phyloP scores from a whole-genome alignment of 441 rosid species.

The Populus hybrid region DNA sequence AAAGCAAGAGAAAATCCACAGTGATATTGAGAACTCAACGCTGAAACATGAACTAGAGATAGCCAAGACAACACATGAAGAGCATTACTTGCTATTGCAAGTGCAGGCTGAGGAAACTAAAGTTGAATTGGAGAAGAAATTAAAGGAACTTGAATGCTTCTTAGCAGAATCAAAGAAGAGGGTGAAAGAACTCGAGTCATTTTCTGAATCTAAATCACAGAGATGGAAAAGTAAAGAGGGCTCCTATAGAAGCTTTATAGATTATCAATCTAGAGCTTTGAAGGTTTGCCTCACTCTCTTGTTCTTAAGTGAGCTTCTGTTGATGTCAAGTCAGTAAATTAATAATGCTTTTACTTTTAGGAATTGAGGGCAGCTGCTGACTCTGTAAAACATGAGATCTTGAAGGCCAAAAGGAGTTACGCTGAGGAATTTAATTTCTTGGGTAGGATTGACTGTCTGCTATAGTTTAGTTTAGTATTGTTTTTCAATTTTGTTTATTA shows the following conservation, averaged over 20 bases:
- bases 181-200: slow-evolving; percentile 62
- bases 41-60: slow-evolving; percentile 65
- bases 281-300: slow-evolving; percentile 40
- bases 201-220: slow-evolving; percentile 42
- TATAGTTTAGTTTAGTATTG: background rate
- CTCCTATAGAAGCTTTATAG: slow-evolving; percentile 37
- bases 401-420: slow-evolving; percentile 27
- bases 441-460: slow-evolving; percentile 16
- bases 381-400: slow-evolving; percentile 29
- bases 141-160: slow-evolving; percentile 36
- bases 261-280: slow-evolving; percentile 50
- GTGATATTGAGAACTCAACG: slow-evolving; percentile 51
- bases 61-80: slow-evolving; percentile 48
- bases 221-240: slow-evolving; percentile 63
- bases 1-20: slow-evolving; percentile 54
- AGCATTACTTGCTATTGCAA: slow-evolving; percentile 46
- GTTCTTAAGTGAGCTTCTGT: background rate
- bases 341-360: slow-evolving; percentile 11
- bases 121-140: slow-evolving; percentile 46
- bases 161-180: slow-evolving; percentile 45
- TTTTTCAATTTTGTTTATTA: background rate
- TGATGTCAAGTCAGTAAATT: background rate
- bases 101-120: slow-evolving; percentile 45
- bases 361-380: slow-evolving; percentile 27
- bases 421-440: slow-evolving; percentile 26